Base-by-base conservation (phyloP, 1,284 basidiomycete genomes). In the Stygiomarasmius scandens region DNA sequence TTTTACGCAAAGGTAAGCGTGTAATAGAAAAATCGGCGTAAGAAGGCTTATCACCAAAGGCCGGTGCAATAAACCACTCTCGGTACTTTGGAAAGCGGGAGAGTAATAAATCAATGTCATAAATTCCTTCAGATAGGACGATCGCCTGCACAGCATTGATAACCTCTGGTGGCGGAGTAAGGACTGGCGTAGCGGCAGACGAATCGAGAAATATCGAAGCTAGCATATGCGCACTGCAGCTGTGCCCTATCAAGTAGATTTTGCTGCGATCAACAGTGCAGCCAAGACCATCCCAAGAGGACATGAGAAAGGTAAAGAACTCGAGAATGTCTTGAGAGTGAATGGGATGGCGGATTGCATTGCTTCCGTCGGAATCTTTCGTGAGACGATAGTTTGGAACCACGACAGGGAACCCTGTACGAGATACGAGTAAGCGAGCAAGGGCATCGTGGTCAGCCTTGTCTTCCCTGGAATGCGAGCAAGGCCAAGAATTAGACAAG, bases 141-240 rank as follows among this genome's bases (percentile, higher is more conserved):
- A 91, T 71, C 8, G 76, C 87, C 51, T 76, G 76, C 12, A 84
- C 79, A 4, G 81, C 74, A 41, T 64, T 61, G 38, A 86, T 68
- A 10, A 92, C 71, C 2, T 63, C 55, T 3, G 71, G 61, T 6
- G 82, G 70, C 0, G 89, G 87, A 10, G 69, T 67, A 25, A 87
- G 74, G 16, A 71, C 61, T 1, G 77, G 73, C 23, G 74, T 74
- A 24, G 66, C 60, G 1, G 66, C 56, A 6, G 77, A 72, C 10
- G 86, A 81, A 64, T 82, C 76, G 58, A 92, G 76, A 67, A 90
- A 79, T 32, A 92, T 81, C 52, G 84, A 83, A 34, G 82, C 70
- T n/a, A 92, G 73, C 77, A 93, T 92, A 69, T 93, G 91, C 2
- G 91, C 88, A 60, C 85, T 78, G 70, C 89, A 92, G 71, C 88